Percentiles rank a stretch among this genome's conserved stretches.
Evolutionary conservation across 1,284 basidiomycete genomes (phyloP).

Genomic region (Exobasidium rhododendri): DNA sequence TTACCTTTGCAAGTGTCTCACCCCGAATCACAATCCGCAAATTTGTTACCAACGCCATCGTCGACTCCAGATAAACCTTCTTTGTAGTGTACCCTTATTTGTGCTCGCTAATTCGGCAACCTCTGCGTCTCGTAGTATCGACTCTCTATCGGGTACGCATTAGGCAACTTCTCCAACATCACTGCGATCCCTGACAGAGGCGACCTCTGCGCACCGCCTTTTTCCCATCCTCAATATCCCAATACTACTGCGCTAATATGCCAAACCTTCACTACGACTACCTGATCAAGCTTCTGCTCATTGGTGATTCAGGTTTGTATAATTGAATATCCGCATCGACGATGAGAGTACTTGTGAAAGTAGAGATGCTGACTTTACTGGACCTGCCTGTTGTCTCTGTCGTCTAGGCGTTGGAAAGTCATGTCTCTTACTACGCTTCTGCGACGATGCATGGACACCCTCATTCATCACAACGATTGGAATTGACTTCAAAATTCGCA

Average conservation of each 20-base stretch:
- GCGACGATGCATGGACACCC: slow-evolving; percentile 99
- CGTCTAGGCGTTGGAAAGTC: slow-evolving; percentile 77
- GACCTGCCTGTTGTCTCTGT: neutral
- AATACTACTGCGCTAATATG: neutral
- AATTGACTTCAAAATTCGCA: slow-evolving; percentile 67
- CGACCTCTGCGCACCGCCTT: too few species aligned
- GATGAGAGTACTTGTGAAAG: neutral
- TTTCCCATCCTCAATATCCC: too few species aligned
- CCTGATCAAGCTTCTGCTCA: slow-evolving; percentile 52
- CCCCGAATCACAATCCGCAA: too few species aligned
- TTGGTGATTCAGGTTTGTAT: slow-evolving; percentile 26
- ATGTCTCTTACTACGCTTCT: slow-evolving; percentile 95
- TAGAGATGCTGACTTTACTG: neutral
- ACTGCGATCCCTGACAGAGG: too few species aligned
- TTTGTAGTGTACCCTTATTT: too few species aligned
- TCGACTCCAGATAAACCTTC: too few species aligned
- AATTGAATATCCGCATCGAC: neutral
- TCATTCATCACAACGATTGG: slow-evolving; percentile 98
- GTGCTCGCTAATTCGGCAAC: too few species aligned
- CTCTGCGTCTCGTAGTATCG: too few species aligned
- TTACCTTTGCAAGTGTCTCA: too few species aligned
- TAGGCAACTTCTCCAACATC: too few species aligned
- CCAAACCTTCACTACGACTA: slow-evolving; percentile 48
- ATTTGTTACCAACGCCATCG: too few species aligned
- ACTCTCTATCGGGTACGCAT: too few species aligned